These are phyloP conservation scores for Neurospora crassa DNA, from an alignment of 2,329 filamentous ascomycete species.

Conservation along the genomic window DNA sequence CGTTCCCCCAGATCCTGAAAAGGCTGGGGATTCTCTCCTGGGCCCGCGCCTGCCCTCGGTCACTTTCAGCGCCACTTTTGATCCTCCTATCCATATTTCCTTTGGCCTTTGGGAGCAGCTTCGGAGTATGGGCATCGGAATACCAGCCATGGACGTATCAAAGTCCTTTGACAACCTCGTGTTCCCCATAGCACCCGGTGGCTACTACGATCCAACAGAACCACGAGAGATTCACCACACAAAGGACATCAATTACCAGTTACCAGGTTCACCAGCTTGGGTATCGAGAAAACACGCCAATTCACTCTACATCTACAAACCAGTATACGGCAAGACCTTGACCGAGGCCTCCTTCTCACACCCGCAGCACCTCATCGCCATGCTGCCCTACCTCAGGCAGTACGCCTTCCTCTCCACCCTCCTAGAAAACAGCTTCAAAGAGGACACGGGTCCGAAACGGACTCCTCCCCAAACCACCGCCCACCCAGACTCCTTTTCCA, in stretches of 20 bases:
- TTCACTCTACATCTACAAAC: slow-evolving; percentile 60
- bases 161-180: slow-evolving; percentile 47
- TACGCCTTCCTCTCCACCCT: slow-evolving; percentile 62
- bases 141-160: slow-evolving; percentile 28
- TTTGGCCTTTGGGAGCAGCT: slow-evolving; percentile 54
- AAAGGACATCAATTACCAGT: slow-evolving; percentile 35
- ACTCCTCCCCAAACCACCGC: slow-evolving; percentile 10
- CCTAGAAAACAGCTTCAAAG: slow-evolving; percentile 50
- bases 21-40: slow-evolving; percentile 23
- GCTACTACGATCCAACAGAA: slow-evolving; percentile 45
- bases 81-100: slow-evolving; percentile 64
- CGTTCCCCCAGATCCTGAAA: slow-evolving; percentile 26
- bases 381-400: slow-evolving; percentile 67
- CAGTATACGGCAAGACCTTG: slow-evolving; percentile 59
- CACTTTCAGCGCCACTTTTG: slow-evolving; percentile 64
- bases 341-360: slow-evolving; percentile 67
- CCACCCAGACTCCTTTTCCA: background rate
- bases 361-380: slow-evolving; percentile 62
- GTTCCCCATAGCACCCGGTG: slow-evolving; percentile 43
- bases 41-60: slow-evolving; percentile 55
- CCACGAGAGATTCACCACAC: slow-evolving; percentile 43
- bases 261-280: slow-evolving; percentile 20
- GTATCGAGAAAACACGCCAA: slow-evolving; percentile 39
- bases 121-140: slow-evolving; percentile 46
- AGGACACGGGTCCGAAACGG: slow-evolving; percentile 19